phyloP scores from a whole-genome alignment of 495 filamentous ascomycete genomes.

The Saxispiralis lemnorum region DNA sequence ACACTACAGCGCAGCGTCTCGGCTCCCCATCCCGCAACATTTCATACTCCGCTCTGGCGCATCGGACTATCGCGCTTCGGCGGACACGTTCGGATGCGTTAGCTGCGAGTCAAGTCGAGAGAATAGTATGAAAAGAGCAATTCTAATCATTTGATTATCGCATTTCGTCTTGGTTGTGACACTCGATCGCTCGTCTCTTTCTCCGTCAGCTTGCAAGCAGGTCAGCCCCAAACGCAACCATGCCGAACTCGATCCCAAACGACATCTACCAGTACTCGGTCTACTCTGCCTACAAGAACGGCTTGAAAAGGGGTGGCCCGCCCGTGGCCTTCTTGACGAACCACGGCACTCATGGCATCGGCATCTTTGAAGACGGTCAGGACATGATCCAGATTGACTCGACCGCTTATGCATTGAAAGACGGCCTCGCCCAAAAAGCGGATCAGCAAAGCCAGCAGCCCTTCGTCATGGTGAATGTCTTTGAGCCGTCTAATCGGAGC shows the following conservation, averaged over 20 bases:
- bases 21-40: no score
- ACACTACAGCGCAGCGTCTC: no score
- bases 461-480: slow-evolving; percentile 15
- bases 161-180: no score
- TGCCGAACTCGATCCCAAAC: slow-evolving; percentile 14
- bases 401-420: slow-evolving; percentile 6
- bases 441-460: slow-evolving; percentile 11
- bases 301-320: slow-evolving; percentile 12
- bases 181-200: no score
- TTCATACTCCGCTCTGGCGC: no score
- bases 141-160: no score
- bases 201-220: neutral
- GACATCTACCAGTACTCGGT: slow-evolving; percentile 19
- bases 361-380: slow-evolving; percentile 10
- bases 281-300: slow-evolving; percentile 11
- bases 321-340: slow-evolving; percentile 13
- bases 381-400: slow-evolving; percentile 15
- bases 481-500: slow-evolving; percentile 8
- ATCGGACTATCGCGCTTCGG: no score
- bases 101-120: no score
- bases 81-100: no score
- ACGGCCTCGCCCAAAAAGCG: slow-evolving; percentile 10
- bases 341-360: slow-evolving; percentile 17
- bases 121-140: no score
- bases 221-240: slow-evolving; percentile 1